These are phyloP conservation scores for Fusarium sp. DNA, from an alignment of 2,329 filamentous ascomycete species.

Conservation along the genomic window DNA sequence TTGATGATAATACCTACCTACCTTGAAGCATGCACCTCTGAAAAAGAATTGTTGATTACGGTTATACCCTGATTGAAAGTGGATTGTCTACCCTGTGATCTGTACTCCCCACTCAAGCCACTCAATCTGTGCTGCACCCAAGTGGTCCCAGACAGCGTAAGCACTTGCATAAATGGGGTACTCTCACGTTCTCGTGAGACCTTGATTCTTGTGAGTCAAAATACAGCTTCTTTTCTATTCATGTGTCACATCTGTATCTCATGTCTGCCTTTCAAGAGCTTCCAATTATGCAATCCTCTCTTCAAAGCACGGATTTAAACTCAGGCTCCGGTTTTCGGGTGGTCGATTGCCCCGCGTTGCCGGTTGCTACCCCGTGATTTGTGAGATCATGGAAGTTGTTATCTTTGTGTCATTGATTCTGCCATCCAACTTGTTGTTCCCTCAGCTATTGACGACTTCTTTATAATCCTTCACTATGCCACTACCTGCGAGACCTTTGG, in stretches of 20 bases:
- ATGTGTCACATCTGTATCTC: not conserved
- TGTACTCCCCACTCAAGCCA: not conserved
- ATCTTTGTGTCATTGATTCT: not conserved
- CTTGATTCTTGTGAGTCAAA: not conserved
- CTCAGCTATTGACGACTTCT: not conserved
- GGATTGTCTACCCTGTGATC: not conserved
- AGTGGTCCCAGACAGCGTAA: not conserved
- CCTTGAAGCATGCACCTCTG: not conserved
- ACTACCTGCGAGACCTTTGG: constrained; percentile 12
- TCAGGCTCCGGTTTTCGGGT: not conserved
- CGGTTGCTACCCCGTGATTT: constrained; percentile 5
- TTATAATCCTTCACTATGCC: not conserved
- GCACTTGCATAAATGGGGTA: constrained; percentile 12
- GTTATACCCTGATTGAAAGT: not conserved
- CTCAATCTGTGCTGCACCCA: not conserved
- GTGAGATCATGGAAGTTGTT: not conserved
- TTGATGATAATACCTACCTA: not conserved
- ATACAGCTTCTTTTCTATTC: not conserved
- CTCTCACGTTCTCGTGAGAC: not conserved
- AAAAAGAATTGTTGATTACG: not conserved
- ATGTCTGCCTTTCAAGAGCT: not conserved
- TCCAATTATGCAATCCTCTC: not conserved
- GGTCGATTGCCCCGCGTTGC: constrained; percentile 25
- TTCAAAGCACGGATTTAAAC: not conserved
- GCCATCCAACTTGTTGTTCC: not conserved